Evolutionary conservation across 2,329 filamentous ascomycete genomes (phyloP).

Genomic region (Exophiala viscosa): DNA sequence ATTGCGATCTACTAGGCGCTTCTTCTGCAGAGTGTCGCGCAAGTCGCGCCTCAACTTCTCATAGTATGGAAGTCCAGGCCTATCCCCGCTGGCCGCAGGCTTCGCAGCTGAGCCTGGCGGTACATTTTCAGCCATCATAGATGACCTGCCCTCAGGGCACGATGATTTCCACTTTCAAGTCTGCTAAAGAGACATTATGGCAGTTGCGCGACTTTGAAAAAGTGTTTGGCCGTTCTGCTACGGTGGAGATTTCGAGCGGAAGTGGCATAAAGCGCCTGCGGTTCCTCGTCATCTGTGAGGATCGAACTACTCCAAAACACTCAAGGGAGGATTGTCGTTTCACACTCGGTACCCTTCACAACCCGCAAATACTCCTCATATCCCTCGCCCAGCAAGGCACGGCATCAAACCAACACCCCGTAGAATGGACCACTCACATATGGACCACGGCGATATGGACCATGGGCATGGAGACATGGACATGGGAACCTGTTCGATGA

Average conservation of each 20-base stretch:
- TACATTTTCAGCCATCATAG: slow-evolving; percentile 41
- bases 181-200: too few species aligned
- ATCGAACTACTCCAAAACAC: too few species aligned
- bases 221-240: too few species aligned
- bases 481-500: slow-evolving; percentile 82
- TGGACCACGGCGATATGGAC: slow-evolving; percentile 56
- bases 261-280: too few species aligned
- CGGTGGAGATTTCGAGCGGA: too few species aligned
- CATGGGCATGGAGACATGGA: slow-evolving; percentile 57
- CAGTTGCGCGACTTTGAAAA: too few species aligned
- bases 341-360: too few species aligned
- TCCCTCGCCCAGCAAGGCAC: background rate
- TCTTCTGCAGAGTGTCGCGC: slow-evolving; percentile 63
- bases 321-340: too few species aligned
- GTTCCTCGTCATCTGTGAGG: too few species aligned
- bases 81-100: slow-evolving; percentile 30
- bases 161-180: background rate
- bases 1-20: slow-evolving; percentile 59
- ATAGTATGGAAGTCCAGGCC: slow-evolving; percentile 60
- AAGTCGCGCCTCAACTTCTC: slow-evolving; percentile 67
- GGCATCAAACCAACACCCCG: background rate
- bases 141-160: background rate
- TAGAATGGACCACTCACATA: slow-evolving; percentile 34
- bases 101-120: slow-evolving; percentile 32
- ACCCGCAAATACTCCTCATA: too few species aligned